Base-by-base conservation (phyloP, 805 yeast genomes). In the Nakazawaea ernobii region DNA sequence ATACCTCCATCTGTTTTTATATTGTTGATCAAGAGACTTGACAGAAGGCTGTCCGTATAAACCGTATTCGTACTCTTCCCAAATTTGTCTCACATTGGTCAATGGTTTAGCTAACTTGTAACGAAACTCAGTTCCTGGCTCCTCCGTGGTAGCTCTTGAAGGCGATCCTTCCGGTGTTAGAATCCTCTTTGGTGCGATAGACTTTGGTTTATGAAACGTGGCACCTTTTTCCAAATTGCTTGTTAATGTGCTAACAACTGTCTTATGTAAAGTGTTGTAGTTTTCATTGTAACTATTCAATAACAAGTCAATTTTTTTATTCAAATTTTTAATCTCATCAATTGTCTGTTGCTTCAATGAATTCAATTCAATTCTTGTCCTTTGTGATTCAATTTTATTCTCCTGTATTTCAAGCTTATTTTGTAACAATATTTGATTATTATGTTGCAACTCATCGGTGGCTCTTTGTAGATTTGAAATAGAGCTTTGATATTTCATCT, bases 51-150 rank as follows among this genome's bases (percentile, higher is more conserved):
- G 78, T 2, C 70, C 76, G 46, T 72, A 67, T 5, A 73, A 50
- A 0, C 83, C 82, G 45, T 71, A 70, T 6, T 74, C 69, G 50
- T 77, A 79, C 56, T 79, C 84, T 52, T 70, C 67, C 84, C 84
- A 79, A 24, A 79, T 71, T 51, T 77, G 82, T 35, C 65, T 57
- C 2, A 77, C 75, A 4, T 74, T 60, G 17, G 66, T 68, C 13
- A 75, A 74, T 0, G 73, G 71, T 50, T 67, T 68, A 35, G 68
- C 55, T 52, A 71, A 70, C 15, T 66, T 61, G 49, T 68, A 69
- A 13, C 32, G 44, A 20, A 33, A 30, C 9, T 39, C 40, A 8
- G 35, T 8, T 6, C 24, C 9, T 28, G n/a, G 35, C n/a, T 41
- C 44, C 10, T 41, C 44, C 4, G 35, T 24, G 2, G 15, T 27